A percentile compares a stretch with the other conserved stretches of the same genome.
These are phyloP conservation scores for Phytophthora foliorum DNA, from an alignment of 352 stramenopile genomes.

Conservation along the genomic window DNA sequence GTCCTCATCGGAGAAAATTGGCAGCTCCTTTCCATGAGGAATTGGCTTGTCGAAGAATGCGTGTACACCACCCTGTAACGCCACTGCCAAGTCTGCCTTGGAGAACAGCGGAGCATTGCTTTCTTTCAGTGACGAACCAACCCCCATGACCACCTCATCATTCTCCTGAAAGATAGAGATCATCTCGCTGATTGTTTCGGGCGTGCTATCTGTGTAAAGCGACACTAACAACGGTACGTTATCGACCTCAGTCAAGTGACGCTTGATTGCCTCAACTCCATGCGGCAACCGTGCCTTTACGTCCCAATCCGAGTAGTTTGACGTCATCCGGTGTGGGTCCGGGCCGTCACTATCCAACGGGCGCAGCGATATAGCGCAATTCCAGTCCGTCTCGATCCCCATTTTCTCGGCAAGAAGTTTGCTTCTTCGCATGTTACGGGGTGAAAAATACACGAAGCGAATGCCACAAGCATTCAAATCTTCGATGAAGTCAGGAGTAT, in stretches of 20 bases:
- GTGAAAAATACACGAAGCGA: slow-evolving; percentile 99
- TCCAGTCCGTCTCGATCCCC: slow-evolving; percentile 99
- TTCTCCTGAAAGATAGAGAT: slow-evolving; percentile 89
- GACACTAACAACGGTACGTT: slow-evolving; percentile 98
- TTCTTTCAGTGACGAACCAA: slow-evolving; percentile 81
- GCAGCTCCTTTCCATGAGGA: slow-evolving; percentile 59
- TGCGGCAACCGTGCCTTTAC: slow-evolving; percentile 97
- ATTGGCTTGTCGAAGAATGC: slow-evolving; percentile 81
- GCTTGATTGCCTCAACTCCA: slow-evolving; percentile 95
- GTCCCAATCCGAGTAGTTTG: slow-evolving; percentile 98
- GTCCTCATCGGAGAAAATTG: slow-evolving; percentile 79
- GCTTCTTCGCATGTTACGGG: slow-evolving; percentile 98
- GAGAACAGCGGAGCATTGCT: slow-evolving; percentile 84
- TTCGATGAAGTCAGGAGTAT: slow-evolving; percentile 96
- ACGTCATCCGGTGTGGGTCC: slow-evolving; percentile 97
- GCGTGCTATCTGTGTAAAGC: slow-evolving; percentile 98
- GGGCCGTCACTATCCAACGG: slow-evolving; percentile 92
- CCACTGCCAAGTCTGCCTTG: slow-evolving; percentile 75
- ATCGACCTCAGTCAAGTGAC: slow-evolving; percentile 97
- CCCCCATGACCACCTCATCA: slow-evolving; percentile 84
- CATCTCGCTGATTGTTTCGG: slow-evolving; percentile 96
- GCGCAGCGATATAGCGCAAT: slow-evolving; percentile 98
- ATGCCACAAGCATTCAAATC: slow-evolving; percentile 96
- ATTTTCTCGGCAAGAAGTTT: slow-evolving; percentile 98
- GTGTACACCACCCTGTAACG: slow-evolving; percentile 70